phyloP scores from a whole-genome alignment of 176 grass and related monocot species.

The Otatea glauca region DNA sequence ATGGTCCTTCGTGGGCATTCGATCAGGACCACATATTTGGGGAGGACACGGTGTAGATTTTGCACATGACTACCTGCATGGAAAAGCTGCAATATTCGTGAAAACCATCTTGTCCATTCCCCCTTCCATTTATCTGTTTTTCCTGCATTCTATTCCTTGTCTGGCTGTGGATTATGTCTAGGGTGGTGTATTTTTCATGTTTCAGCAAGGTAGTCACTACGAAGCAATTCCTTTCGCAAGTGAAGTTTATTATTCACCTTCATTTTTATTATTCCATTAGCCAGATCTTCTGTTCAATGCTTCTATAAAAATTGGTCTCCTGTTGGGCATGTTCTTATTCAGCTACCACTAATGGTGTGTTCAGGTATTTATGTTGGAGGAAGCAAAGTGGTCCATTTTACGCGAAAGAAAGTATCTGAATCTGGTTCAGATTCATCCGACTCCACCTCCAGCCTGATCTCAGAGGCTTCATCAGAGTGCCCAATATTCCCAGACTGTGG shows the following conservation, averaged over 20 bases:
- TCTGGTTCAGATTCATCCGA: constrained; percentile 57
- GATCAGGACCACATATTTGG: constrained; percentile 11
- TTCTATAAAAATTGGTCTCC: constrained; percentile 21
- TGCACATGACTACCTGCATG: constrained; percentile 32
- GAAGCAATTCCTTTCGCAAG: not conserved
- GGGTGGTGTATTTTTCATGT: not conserved
- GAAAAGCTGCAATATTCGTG: constrained; percentile 33
- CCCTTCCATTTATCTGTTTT: not conserved
- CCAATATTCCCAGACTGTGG: constrained; percentile 96
- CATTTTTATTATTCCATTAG: not conserved
- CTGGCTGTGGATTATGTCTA: not conserved
- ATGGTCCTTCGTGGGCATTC: constrained; percentile 35
- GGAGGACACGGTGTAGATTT: constrained; percentile 26
- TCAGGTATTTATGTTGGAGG: constrained; percentile 98
- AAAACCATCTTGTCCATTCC: not conserved
- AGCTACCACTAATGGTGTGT: not conserved
- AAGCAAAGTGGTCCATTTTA: constrained; percentile 98
- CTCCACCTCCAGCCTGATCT: constrained; percentile 43
- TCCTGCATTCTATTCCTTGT: not conserved
- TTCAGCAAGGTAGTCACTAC: not conserved
- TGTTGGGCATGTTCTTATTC: not conserved
- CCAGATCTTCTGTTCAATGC: not conserved
- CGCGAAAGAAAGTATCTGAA: constrained; percentile 77
- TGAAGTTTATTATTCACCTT: not conserved
- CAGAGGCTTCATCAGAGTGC: constrained; percentile 61